Evolutionary conservation across 176 grass and related monocot species (phyloP).

Genomic region (Typha latifolia): DNA sequence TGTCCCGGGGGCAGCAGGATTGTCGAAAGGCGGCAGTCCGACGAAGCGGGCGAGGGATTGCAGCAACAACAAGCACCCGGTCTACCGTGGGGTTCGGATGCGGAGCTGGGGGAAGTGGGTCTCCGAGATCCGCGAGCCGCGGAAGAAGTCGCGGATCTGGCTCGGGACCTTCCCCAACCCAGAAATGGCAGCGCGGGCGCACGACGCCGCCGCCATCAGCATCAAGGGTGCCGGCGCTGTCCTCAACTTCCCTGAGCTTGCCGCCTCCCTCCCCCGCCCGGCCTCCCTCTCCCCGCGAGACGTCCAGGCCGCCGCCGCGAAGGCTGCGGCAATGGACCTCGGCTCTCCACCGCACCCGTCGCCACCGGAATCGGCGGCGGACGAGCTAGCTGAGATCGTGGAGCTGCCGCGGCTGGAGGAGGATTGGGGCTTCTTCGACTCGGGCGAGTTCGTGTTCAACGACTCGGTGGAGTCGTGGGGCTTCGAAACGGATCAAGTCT

Average conservation of each 20-base stretch:
- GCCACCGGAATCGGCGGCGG: background rate
- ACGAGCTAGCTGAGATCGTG: constrained; percentile 40
- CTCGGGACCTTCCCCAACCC: constrained; percentile 72
- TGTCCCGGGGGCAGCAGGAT: too few species aligned
- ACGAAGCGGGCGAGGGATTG: constrained; percentile 14
- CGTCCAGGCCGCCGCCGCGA: constrained; percentile 76
- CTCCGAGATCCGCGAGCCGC: constrained; percentile 92
- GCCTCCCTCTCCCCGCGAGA: constrained; percentile 47
- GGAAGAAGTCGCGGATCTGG: constrained; percentile 99
- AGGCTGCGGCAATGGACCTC: constrained; percentile 47
- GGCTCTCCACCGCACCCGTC: background rate
- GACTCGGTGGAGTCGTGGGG: background rate
- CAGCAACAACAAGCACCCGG: background rate
- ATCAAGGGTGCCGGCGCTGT: constrained; percentile 67
- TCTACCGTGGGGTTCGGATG: constrained; percentile 77
- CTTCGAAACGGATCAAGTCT: background rate
- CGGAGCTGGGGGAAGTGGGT: constrained; percentile 95
- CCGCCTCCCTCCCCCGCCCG: constrained; percentile 38
- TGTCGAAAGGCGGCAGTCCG: too few species aligned
- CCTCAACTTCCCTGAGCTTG: constrained; percentile 89
- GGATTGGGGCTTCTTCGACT: constrained; percentile 6
- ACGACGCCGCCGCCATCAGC: constrained; percentile 75
- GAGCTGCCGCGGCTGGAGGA: constrained; percentile 49
- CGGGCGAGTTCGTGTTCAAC: background rate
- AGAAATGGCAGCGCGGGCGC: constrained; percentile 90